Conservation (phyloP, 805 yeast species). For the Yarrowia sp. region DNA sequence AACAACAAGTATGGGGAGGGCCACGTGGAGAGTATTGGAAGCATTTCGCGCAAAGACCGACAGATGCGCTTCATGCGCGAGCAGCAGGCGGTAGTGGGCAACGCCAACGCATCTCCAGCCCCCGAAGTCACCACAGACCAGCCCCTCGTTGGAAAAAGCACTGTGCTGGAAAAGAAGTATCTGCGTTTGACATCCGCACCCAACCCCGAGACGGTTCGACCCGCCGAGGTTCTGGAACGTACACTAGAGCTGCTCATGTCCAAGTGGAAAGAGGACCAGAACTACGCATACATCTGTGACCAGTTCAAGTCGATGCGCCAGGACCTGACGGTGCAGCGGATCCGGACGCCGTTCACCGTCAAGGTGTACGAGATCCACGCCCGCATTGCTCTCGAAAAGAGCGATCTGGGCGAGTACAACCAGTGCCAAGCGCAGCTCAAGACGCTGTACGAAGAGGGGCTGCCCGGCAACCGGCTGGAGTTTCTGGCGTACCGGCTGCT, state of each 20-base stretch:
- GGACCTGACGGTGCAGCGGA: slow-evolving; percentile 88
- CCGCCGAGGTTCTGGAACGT: slow-evolving; percentile 57
- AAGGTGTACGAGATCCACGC: slow-evolving; percentile 83
- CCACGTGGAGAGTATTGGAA: slow-evolving; percentile 14
- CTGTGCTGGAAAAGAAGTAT: slow-evolving; percentile 70
- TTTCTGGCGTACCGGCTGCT: slow-evolving; percentile 70
- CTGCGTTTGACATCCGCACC: slow-evolving; percentile 88
- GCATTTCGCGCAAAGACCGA: slow-evolving; percentile 17
- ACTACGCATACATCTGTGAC: slow-evolving; percentile 77
- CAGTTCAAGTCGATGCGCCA: slow-evolving; percentile 92
- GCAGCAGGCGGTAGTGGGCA: slow-evolving; percentile 16
- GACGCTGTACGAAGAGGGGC: slow-evolving; percentile 52
- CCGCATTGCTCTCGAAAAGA: slow-evolving; percentile 75
- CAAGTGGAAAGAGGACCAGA: slow-evolving; percentile 52
- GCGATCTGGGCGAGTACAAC: slow-evolving; percentile 90
- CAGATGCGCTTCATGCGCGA: slow-evolving; percentile 9
- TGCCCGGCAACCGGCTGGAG: slow-evolving; percentile 50
- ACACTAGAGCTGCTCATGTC: slow-evolving; percentile 54
- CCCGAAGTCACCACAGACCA: slow-evolving; percentile 25
- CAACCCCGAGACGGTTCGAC: slow-evolving; percentile 79
- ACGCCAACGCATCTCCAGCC: slow-evolving; percentile 2
- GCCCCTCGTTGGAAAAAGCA: slow-evolving; percentile 60
- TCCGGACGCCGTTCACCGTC: slow-evolving; percentile 72
- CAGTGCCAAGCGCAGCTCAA: slow-evolving; percentile 86
- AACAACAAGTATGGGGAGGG: not conserved